Base-by-base conservation (phyloP, 2,329 filamentous ascomycete genomes). In the Dothideomycetidae sp. region DNA sequence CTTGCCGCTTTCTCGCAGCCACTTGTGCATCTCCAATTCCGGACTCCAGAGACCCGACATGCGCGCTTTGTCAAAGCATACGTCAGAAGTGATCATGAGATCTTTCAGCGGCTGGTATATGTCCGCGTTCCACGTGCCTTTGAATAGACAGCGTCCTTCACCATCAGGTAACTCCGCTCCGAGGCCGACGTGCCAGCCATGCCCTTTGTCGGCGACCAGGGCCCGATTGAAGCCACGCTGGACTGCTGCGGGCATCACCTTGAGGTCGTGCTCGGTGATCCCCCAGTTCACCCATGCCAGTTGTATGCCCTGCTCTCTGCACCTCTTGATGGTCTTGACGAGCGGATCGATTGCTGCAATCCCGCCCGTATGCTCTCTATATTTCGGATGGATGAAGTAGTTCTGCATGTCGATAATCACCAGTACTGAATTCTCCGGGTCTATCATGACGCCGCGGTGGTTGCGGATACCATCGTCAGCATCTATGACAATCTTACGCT, bases 201-300 rank as follows among this genome's bases (percentile, higher is more conserved):
- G 45, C 28, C 52, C 53, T 42, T 57, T 50, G 36, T 50, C 49
- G 31, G 49, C 43, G 13, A 42, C 38, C 33, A 52, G 37, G 15
- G 44, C 44, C 30, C 46, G 57, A 48, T 56, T 58, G 50, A 62
- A 61, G 13, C 55, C 58, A 38, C 59, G 47, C 33, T 58, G 57
- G 7, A 61, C 56, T 4, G 58, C 58, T 5, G 59, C 57, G n/a
- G 58, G 56, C 58, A 61, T 61, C 33, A 47, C 49, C 17, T 53
- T 52, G 29, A 62, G 48, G 26, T 60, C 52, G 15, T 55, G 44
- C 17, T 61, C 55, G 26, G 49, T 52, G 31, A 61, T 58, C 10
- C 58, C 59, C 59, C 58, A 62, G 42, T 60, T 61, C 30, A 61
- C 49, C 56, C 56, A 63, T 30, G 50, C 54, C 29, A 62, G 50